Percentiles rank a stretch among this genome's conserved stretches.
Evolutionary conservation across 768 basidiomycete genomes (phyloP).

Genomic region (Suillus spraguei): DNA sequence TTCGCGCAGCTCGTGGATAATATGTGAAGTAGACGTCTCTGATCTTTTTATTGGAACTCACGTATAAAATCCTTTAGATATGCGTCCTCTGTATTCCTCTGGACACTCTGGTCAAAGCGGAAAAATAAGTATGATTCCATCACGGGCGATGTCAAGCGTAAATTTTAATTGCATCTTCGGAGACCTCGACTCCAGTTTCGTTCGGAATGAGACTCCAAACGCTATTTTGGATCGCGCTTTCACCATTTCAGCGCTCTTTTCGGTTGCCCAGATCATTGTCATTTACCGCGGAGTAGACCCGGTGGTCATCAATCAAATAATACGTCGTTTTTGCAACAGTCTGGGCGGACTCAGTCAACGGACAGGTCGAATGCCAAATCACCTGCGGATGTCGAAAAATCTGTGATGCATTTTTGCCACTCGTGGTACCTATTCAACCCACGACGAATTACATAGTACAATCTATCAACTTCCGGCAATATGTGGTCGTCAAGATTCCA

Average conservation of each 20-base stretch:
- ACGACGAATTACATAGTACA: not conserved
- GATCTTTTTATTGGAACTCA: not conserved
- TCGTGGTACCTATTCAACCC: not conserved
- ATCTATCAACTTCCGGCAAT: slow-evolving; percentile 1
- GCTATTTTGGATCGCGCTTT: slow-evolving; percentile 33
- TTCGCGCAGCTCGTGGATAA: slow-evolving; percentile 33
- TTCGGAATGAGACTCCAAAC: slow-evolving; percentile 26
- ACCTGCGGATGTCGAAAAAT: slow-evolving; percentile 1
- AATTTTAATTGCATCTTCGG: slow-evolving; percentile 12
- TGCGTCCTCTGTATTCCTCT: slow-evolving; percentile 29
- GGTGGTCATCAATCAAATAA: slow-evolving; percentile 26
- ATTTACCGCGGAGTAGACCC: slow-evolving; percentile 29
- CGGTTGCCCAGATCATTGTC: slow-evolving; percentile 31
- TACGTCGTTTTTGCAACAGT: slow-evolving; percentile 37
- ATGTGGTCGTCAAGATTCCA: not conserved
- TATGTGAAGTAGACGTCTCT: slow-evolving; percentile 19
- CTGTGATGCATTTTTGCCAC: slow-evolving; percentile 12
- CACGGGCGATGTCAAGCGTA: slow-evolving; percentile 21
- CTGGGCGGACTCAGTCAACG: slow-evolving; percentile 25
- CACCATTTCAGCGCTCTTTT: slow-evolving; percentile 33
- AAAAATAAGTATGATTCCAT: slow-evolving; percentile 14
- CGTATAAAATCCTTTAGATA: slow-evolving; percentile 21
- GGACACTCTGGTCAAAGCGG: slow-evolving; percentile 24
- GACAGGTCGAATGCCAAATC: not conserved
- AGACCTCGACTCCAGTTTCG: slow-evolving; percentile 17